Conservation (phyloP, 2,329 filamentous ascomycete genomes). For the Orbilia blumenaviensis region DNA sequence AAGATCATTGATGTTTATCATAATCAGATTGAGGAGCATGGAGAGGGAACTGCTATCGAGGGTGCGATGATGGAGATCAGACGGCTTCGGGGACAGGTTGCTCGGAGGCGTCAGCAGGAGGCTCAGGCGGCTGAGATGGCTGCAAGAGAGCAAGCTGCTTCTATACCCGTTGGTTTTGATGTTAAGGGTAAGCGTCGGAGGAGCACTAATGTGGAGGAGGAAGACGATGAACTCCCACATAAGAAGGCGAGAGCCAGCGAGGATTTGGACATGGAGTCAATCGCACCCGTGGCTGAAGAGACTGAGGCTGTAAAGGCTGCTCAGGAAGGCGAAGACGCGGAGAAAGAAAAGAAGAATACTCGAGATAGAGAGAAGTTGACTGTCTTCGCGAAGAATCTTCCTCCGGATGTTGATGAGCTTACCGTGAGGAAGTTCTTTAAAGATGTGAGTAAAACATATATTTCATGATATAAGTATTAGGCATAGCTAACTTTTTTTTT, state of each 20-base stretch:
- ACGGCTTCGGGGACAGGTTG: slow-evolving; percentile 69
- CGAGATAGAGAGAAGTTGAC: slow-evolving; percentile 86
- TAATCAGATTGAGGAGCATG: slow-evolving; percentile 88
- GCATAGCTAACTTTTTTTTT: slow-evolving; percentile 4
- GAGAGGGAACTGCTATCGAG: slow-evolving; percentile 78
- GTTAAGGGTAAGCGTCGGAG: slow-evolving; percentile 46
- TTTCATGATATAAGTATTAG: background rate
- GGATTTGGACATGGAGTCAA: slow-evolving; percentile 55
- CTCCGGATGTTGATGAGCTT: slow-evolving; percentile 73
- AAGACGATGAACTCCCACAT: slow-evolving; percentile 65
- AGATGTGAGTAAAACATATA: slow-evolving; percentile 66
- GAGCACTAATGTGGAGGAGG: slow-evolving; percentile 64
- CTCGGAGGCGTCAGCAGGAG: slow-evolving; percentile 58
- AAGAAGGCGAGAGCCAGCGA: slow-evolving; percentile 74
- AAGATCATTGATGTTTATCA: slow-evolving; percentile 77
- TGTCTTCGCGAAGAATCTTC: slow-evolving; percentile 81
- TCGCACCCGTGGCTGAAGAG: slow-evolving; percentile 59
- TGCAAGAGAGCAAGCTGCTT: slow-evolving; percentile 46
- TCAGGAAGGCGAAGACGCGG: slow-evolving; percentile 59
- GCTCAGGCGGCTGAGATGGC: slow-evolving; percentile 57
- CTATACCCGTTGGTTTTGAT: background rate
- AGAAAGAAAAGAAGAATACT: slow-evolving; percentile 59
- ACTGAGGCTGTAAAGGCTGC: slow-evolving; percentile 61
- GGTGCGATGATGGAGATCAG: slow-evolving; percentile 77
- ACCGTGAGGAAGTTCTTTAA: slow-evolving; percentile 89